These are phyloP conservation scores for Clausena lansium DNA, from an alignment of 345 rosid genomes.

Conservation along the genomic window DNA sequence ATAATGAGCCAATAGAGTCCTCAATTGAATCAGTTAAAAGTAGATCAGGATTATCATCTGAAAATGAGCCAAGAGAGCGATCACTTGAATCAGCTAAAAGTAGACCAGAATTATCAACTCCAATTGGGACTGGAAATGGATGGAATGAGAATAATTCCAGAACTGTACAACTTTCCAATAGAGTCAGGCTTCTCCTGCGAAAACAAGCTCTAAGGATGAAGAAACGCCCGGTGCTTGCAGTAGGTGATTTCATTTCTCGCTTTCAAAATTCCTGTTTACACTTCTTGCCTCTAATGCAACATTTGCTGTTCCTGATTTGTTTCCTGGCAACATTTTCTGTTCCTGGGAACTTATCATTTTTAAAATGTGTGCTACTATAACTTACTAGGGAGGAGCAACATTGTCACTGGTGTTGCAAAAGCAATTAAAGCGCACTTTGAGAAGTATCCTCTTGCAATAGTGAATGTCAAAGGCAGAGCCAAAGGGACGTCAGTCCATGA, in stretches of 20 bases:
- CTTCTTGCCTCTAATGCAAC: background rate
- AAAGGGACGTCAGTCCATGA: constrained; percentile 92
- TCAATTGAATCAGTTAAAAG: background rate
- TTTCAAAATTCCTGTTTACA: background rate
- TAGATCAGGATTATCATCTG: constrained; percentile 2
- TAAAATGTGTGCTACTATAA: background rate
- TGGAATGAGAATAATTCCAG: constrained; percentile 31
- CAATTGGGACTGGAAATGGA: constrained; percentile 15
- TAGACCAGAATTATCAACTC: constrained; percentile 25
- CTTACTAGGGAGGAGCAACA: constrained; percentile 70
- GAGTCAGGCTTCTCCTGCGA: constrained; percentile 81
- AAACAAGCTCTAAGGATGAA: constrained; percentile 86
- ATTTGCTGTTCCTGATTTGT: background rate
- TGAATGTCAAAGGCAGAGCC: constrained; percentile 89
- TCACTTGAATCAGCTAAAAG: constrained; percentile 25
- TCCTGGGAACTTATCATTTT: constrained; percentile 12
- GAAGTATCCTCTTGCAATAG: constrained; percentile 83
- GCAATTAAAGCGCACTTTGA: constrained; percentile 64
- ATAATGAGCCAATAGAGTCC: constrained; percentile 12
- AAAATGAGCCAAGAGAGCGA: constrained; percentile 23
- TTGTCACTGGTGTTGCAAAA: constrained; percentile 77
- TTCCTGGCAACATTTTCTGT: background rate
- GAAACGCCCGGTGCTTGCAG: constrained; percentile 83
- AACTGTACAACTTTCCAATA: constrained; percentile 56
- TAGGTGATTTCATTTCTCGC: constrained; percentile 47